Conservation (phyloP, 176 grass and related monocot genomes). For the Hordeum vulgare region DNA sequence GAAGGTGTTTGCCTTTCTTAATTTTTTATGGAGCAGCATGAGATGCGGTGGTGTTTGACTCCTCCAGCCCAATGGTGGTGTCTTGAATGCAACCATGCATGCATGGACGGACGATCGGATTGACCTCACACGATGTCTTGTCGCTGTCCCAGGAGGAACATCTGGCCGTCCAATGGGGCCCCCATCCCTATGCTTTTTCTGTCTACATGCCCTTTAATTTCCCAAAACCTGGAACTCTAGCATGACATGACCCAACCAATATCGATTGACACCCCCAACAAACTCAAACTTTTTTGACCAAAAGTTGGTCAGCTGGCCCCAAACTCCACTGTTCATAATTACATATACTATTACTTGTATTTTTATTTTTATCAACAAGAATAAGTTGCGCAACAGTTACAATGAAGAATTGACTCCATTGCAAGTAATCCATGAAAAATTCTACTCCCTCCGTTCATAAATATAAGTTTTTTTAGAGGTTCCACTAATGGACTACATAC, state of each 20-base stretch:
- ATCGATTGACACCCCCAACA: not conserved
- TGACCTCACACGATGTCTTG: not conserved
- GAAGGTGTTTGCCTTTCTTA: not conserved
- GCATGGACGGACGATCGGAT: not conserved
- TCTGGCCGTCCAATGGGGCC: slow-evolving; percentile 14
- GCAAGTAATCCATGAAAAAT: too few species aligned
- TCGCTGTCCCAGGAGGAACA: not conserved
- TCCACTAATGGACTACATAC: too few species aligned
- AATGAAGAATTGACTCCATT: too few species aligned
- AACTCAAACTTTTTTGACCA: slow-evolving; percentile 8
- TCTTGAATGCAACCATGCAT: not conserved
- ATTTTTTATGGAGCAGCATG: not conserved
- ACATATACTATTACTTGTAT: too few species aligned
- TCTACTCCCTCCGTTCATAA: too few species aligned
- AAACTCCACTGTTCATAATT: too few species aligned
- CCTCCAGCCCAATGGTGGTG: not conserved
- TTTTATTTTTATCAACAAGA: too few species aligned
- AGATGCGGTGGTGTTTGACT: not conserved
- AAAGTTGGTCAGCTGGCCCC: not conserved
- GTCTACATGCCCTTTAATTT: not conserved
- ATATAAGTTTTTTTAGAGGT: too few species aligned
- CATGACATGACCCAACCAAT: not conserved
- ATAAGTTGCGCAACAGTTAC: too few species aligned
- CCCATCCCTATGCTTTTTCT: not conserved
- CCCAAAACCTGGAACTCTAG: slow-evolving; percentile 31